Evolutionary conservation across 2,329 filamentous ascomycete genomes (phyloP).

Genomic region (Alternaria sp.): DNA sequence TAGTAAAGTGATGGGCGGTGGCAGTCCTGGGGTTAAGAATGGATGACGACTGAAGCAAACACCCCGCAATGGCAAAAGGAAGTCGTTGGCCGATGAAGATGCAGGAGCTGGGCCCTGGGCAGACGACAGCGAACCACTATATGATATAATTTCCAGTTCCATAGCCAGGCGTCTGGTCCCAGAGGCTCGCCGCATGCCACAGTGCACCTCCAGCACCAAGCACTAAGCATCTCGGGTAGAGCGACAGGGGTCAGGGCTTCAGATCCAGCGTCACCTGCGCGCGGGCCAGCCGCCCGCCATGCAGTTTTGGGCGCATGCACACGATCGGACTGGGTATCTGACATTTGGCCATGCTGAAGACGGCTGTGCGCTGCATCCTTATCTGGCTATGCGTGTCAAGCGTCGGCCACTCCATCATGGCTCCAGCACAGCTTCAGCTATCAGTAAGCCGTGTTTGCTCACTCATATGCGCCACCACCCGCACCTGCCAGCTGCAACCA

Average conservation of each 20-base stretch:
- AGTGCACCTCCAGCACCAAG: neutral
- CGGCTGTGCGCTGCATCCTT: slow-evolving; percentile 20
- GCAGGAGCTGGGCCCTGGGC: slow-evolving; percentile 6
- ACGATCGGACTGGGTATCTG: slow-evolving; percentile 14
- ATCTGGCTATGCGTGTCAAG: slow-evolving; percentile 15
- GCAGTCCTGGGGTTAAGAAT: neutral
- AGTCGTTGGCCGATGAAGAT: neutral
- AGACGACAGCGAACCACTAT: slow-evolving; percentile 9
- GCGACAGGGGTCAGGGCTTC: slow-evolving; percentile 19
- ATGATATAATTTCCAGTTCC: slow-evolving; percentile 18
- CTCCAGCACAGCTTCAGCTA: slow-evolving; percentile 3
- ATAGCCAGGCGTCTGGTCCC: neutral
- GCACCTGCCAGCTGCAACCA: slow-evolving; percentile 8
- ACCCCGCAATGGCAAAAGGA: slow-evolving; percentile 3
- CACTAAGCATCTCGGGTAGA: slow-evolving; percentile 20
- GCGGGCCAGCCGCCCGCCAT: slow-evolving; percentile 18
- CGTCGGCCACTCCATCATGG: slow-evolving; percentile 11
- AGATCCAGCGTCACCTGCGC: slow-evolving; percentile 11
- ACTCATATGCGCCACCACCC: slow-evolving; percentile 16
- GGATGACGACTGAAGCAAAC: slow-evolving; percentile 2
- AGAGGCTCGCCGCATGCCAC: slow-evolving; percentile 11
- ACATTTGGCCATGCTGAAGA: slow-evolving; percentile 10
- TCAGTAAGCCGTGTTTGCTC: neutral
- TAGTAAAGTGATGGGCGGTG: slow-evolving; percentile 1
- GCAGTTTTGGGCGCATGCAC: slow-evolving; percentile 13